Evolutionary conservation across 1,284 basidiomycete genomes (phyloP), one percentile per base, ranked within the genome.

Genomic region (Moesziomyces sp.): DNA sequence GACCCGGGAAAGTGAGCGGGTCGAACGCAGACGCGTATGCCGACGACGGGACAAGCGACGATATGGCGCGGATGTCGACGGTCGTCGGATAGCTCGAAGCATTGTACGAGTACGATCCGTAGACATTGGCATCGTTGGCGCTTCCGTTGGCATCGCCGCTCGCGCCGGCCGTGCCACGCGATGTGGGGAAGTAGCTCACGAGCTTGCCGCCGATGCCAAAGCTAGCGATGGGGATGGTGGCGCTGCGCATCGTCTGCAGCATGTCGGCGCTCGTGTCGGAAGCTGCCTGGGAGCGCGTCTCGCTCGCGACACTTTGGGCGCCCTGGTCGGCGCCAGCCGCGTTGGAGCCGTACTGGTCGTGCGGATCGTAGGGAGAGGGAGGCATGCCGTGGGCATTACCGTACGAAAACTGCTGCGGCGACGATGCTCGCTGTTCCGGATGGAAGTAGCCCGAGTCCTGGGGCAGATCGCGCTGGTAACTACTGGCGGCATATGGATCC

Each of bases 201-300:
- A 84, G 67, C 63, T 81, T 71, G 38, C 82, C 81, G 21, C 77
- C 81, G 24, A 81, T 59, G n/a, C 80, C 81, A 35, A 84, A 84
- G 49, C 66, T 64, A 18, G 66, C 79, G 40, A 83, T 42, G 3
- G 81, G 81, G 23, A 83, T 76, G 5, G 59, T 67, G 23, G 73
- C 73, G n/a, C 54, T 49, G 18, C 67, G 59, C 35, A 75, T 74
- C 16, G 82, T 74, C 48, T 80, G 71, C 33, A 75, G 57, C 44
- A 74, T 71, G 47, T 82, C 81, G 30, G 58, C 30, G 8, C 53
- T 49, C 40, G 60, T 50, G 43, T 59, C 60, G 14, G 57, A 59
- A 33, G 66, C 46, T 45, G 65, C 23, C 35, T 52, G 53, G 9
- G 63, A 66, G 28, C 58, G 58, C 8, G 53, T 38, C 7, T 64